Evolutionary conservation across 2,329 filamentous ascomycete species (phyloP).

Genomic region (Alternaria longipes): DNA sequence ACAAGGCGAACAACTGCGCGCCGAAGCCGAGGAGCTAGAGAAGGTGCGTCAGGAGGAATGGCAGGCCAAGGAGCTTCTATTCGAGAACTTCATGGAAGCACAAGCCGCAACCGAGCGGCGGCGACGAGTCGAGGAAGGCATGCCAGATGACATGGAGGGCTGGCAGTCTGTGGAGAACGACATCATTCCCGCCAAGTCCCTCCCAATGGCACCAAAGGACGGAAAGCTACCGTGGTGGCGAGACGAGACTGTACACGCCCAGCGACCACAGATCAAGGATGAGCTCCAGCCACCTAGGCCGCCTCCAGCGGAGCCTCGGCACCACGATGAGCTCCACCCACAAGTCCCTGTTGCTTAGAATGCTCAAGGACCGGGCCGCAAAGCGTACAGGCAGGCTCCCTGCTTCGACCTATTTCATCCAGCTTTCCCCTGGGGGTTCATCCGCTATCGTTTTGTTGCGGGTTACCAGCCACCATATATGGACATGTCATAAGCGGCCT

Average conservation of each 20-base stretch:
- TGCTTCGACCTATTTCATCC: background rate
- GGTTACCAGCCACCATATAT: background rate
- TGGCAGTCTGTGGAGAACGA: conserved; percentile 51
- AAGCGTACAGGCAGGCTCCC: background rate
- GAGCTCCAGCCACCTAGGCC: conserved; percentile 4
- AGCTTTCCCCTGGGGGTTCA: background rate
- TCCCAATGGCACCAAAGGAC: conserved; percentile 36
- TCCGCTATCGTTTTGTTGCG: background rate
- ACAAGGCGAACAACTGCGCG: conserved; percentile 70
- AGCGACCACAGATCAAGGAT: conserved; percentile 14
- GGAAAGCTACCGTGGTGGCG: conserved; percentile 49
- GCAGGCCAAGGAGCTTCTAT: conserved; percentile 79
- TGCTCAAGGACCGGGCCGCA: background rate
- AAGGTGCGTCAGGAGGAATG: conserved; percentile 75
- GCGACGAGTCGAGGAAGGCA: conserved; percentile 45
- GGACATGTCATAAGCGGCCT: background rate
- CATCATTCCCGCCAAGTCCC: conserved; percentile 41
- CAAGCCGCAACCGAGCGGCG: conserved; percentile 61
- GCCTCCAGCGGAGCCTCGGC: conserved; percentile 18
- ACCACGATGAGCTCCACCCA: conserved; percentile 7
- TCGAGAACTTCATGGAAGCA: conserved; percentile 78
- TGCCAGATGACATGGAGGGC: conserved; percentile 42
- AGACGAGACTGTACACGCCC: conserved; percentile 31
- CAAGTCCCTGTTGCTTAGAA: conserved; percentile 17
- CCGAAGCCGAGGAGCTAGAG: conserved; percentile 73